A percentile compares a stretch with the other conserved stretches of the same genome.
Evolutionary conservation across 148 eudicot genomes (phyloP).

Genomic region (Camellia lanceoleosa): DNA sequence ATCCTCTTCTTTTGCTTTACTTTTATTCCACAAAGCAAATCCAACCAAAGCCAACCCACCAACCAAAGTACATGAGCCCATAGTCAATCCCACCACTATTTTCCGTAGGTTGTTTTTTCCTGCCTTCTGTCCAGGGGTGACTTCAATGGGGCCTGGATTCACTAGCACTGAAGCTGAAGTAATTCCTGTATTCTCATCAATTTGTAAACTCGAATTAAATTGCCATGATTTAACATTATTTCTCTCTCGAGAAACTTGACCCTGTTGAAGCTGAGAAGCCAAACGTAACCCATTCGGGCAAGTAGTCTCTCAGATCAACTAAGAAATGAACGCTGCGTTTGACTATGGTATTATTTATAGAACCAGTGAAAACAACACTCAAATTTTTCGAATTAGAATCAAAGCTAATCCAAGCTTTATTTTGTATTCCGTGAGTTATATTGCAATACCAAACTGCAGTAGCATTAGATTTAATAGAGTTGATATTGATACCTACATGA

Average conservation of each 20-base stretch:
- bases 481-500: slow-evolving; percentile 18
- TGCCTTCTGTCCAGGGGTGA: no score
- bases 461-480: slow-evolving; percentile 5
- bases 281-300: slow-evolving; percentile 12
- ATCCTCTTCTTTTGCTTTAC: neutral
- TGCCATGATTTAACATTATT: slow-evolving; percentile 17
- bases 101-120: neutral
- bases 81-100: slow-evolving; percentile 3
- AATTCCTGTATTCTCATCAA: neutral
- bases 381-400: slow-evolving; percentile 5
- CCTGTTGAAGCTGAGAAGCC: slow-evolving; percentile 22
- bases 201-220: slow-evolving; percentile 21
- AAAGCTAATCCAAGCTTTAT: slow-evolving; percentile 17
- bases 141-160: no score
- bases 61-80: slow-evolving; percentile 8
- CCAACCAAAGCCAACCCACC: slow-evolving; percentile 3
- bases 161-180: no score
- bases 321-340: neutral
- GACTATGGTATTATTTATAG: neutral
- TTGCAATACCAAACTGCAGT: slow-evolving; percentile 1
- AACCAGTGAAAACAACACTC: slow-evolving; percentile 13
- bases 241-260: slow-evolving; percentile 1
- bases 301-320: slow-evolving; percentile 11
- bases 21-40: slow-evolving; percentile 5
- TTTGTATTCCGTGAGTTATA: slow-evolving; percentile 2